Evolutionary conservation across 257 asterid genomes (phyloP), one percentile per base, ranked within the genome.

Genomic region (Capsicum baccatum): DNA sequence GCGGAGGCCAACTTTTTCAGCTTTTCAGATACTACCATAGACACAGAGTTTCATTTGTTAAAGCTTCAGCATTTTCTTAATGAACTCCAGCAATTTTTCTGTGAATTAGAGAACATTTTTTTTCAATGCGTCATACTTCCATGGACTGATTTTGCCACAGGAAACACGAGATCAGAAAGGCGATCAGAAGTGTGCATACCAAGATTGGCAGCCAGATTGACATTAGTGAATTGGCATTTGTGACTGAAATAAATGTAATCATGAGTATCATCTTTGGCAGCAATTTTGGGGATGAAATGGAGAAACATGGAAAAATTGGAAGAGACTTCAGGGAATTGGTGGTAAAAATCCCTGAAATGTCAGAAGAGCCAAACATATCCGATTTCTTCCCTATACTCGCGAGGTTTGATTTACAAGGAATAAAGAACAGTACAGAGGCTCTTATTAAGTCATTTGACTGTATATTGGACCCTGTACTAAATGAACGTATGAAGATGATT

Each of bases 331-430:
- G 79, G 70, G 82, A 62, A 9, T 59, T 82, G 14, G 84, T 83
- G 56, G 6, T 69, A 0, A 67, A 87, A 69, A 4, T 85, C 7
- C 6, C 69, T 1, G 70, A 85, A 21, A 16, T 80, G 9, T 1
- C 87, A 1, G 90, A 79, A 14, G 76, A 80, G 79, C 91, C 92
- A 8, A 90, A 91, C 74, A 64, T 90, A 4, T 89, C 91, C 0
- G 94, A 91, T 83, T 87, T 89, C 19, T 89, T 91, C 52, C 91
- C 90, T 0, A 21, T 84, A 69, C 84, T 90, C 26, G 85, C 90
- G 1, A 79, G 85, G 86, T 79, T 89, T 44, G 92, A 88, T 67
- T 17, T 91, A 35, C 92, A 91, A 66, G 90, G 92, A 6, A 67
- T 87, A 9, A 84, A 82, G 83, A 84, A 76, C 19, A 55, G 85